Percentiles rank a stretch among this genome's conserved stretches.
Evolutionary conservation across 176 grass and related monocot species (phyloP).

Genomic region (Cymbopogon citratus): DNA sequence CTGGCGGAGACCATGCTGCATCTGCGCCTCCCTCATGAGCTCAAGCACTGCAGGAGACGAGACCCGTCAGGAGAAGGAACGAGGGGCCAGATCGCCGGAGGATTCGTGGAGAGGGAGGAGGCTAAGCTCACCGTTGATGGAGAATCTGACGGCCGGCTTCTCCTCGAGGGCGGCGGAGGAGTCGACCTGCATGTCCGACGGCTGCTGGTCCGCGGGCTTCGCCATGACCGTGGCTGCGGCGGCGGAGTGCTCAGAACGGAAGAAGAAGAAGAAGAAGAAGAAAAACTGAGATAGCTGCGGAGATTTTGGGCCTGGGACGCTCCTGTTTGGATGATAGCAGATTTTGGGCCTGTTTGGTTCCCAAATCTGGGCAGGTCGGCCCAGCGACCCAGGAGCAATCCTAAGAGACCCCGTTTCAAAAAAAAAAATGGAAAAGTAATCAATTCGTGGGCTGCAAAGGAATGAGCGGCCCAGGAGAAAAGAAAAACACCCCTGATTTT

Average conservation of each 20-base stretch:
- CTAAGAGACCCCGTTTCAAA: no score
- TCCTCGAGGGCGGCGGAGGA: slow-evolving; percentile 28
- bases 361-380: no score
- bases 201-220: slow-evolving; percentile 29
- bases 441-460: no score
- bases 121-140: slow-evolving; percentile 68
- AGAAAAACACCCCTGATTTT: not conserved
- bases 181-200: slow-evolving; percentile 74
- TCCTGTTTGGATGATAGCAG: no score
- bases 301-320: no score
- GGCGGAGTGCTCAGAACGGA: not conserved
- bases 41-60: slow-evolving; percentile 53
- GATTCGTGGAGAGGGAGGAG: not conserved
- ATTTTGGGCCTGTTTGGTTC: no score
- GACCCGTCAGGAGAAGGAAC: not conserved
- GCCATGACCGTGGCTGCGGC: slow-evolving; percentile 23
- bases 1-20: slow-evolving; percentile 94
- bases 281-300: no score
- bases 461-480: no score
- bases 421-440: no score
- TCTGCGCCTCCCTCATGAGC: slow-evolving; percentile 86
- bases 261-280: no score
- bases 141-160: slow-evolving; percentile 65
- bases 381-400: no score
- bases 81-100: not conserved